These are phyloP conservation scores for Sanguinoderma infundibulare DNA, from an alignment of 1,284 basidiomycete species.

Conservation along the genomic window DNA sequence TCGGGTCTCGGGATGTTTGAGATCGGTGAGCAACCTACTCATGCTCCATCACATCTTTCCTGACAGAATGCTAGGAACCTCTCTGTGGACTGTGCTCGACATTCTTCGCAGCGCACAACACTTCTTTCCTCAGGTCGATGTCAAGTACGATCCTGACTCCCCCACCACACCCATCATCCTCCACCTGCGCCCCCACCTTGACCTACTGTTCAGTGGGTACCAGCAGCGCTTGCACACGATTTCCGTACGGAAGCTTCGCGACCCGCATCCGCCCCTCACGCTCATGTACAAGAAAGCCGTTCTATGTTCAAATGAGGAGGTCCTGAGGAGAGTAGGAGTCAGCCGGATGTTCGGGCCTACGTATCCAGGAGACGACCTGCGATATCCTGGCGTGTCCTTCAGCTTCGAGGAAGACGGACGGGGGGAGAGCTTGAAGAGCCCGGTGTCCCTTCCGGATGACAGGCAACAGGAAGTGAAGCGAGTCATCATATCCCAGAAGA, in stretches of 20 bases:
- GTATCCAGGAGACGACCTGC: conserved; percentile 77
- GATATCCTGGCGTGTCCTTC: conserved; percentile 85
- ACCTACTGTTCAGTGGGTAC: conserved; percentile 78
- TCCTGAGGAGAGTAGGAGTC: conserved; percentile 69
- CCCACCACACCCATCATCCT: conserved; percentile 77
- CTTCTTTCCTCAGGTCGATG: conserved; percentile 79
- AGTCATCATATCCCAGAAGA: conserved; percentile 74
- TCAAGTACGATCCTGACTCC: conserved; percentile 84
- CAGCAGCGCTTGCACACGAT: conserved; percentile 81
- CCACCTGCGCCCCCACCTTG: conserved; percentile 77
- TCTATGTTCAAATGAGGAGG: conserved; percentile 61
- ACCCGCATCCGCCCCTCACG: conserved; percentile 64
- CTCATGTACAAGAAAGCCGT: conserved; percentile 72
- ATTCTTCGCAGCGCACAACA: conserved; percentile 64
- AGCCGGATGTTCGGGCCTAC: conserved; percentile 84
- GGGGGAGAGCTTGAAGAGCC: conserved; percentile 52
- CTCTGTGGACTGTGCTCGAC: conserved; percentile 83
- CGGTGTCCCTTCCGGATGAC: conserved; percentile 51
- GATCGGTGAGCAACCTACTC: conserved; percentile 54
- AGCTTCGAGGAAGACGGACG: conserved; percentile 73
- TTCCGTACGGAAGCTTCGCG: conserved; percentile 65
- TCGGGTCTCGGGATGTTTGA: conserved; percentile 78
- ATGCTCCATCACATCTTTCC: neutral
- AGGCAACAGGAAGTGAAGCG: conserved; percentile 75
- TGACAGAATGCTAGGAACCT: conserved; percentile 56